phyloP scores from a whole-genome alignment of 2,329 filamentous ascomycete species.

The Graphilbum sp. region DNA sequence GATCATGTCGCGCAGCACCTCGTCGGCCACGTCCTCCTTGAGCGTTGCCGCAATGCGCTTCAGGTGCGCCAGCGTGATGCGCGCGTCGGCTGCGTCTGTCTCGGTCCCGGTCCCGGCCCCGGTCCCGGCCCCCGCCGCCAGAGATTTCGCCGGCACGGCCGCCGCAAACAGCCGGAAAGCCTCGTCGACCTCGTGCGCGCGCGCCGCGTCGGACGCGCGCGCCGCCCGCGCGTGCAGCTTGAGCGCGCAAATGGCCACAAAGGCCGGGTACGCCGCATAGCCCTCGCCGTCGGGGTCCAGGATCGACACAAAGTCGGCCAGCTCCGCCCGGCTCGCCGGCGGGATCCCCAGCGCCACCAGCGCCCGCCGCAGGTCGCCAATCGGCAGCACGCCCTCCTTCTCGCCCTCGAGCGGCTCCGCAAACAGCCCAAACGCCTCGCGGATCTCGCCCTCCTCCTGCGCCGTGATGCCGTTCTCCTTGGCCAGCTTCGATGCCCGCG shows the following conservation, averaged over 20 bases:
- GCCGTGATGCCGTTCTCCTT: slow-evolving; percentile 78
- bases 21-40: slow-evolving; percentile 60
- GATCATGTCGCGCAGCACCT: slow-evolving; percentile 83
- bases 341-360: slow-evolving; percentile 72
- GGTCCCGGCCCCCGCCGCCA: slow-evolving; percentile 1
- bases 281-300: slow-evolving; percentile 73
- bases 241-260: slow-evolving; percentile 76
- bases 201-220: slow-evolving; percentile 34
- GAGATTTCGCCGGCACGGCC: slow-evolving; percentile 10
- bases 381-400: slow-evolving; percentile 54
- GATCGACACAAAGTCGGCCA: slow-evolving; percentile 59
- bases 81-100: no score
- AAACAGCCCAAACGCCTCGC: slow-evolving; percentile 78
- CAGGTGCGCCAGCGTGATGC: slow-evolving; percentile 64
- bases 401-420: slow-evolving; percentile 53
- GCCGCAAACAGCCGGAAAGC: slow-evolving; percentile 71
- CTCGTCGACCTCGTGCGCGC: slow-evolving; percentile 54
- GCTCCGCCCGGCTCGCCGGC: slow-evolving; percentile 45
- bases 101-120: no score
- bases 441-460: slow-evolving; percentile 77
- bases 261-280: slow-evolving; percentile 61
- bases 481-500: slow-evolving; percentile 71
- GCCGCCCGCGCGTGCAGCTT: slow-evolving; percentile 52
- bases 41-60: slow-evolving; percentile 63
- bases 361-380: slow-evolving; percentile 51